Conservation (phyloP, 116 monocot species). For the Cymodocea nodosa region DNA sequence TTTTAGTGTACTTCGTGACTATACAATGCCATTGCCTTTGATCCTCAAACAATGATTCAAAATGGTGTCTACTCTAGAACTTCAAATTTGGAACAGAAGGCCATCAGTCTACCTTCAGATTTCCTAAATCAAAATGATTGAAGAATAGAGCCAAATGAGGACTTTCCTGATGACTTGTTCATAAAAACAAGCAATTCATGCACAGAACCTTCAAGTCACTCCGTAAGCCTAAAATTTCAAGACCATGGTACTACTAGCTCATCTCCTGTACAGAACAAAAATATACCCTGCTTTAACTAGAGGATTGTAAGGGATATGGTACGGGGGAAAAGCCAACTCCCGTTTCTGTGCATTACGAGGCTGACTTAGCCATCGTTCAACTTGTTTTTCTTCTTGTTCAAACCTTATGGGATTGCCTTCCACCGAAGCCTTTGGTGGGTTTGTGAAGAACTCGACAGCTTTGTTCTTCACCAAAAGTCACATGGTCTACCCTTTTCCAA, state of each 20-base stretch:
- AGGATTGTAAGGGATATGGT: neutral
- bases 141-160: too few relatives aligned
- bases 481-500: conserved; percentile 2
- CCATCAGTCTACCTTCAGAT: too few relatives aligned
- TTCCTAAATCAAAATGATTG: too few relatives aligned
- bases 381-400: neutral
- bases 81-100: too few relatives aligned
- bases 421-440: neutral
- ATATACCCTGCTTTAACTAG: neutral
- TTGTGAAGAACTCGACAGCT: neutral
- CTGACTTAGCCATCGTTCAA: neutral
- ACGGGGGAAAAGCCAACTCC: neutral
- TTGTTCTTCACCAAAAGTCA: neutral
- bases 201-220: neutral
- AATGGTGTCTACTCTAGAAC: too few relatives aligned
- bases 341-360: neutral
- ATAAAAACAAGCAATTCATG: too few relatives aligned
- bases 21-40: too few relatives aligned
- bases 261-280: neutral
- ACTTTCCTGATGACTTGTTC: too few relatives aligned
- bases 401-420: neutral
- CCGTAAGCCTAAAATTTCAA: neutral
- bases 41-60: too few relatives aligned
- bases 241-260: neutral
- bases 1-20: too few relatives aligned